Percentiles rank a stretch among this genome's conserved stretches.
phyloP scores from a whole-genome alignment of 768 basidiomycete species.

The Serendipita vermifera region DNA sequence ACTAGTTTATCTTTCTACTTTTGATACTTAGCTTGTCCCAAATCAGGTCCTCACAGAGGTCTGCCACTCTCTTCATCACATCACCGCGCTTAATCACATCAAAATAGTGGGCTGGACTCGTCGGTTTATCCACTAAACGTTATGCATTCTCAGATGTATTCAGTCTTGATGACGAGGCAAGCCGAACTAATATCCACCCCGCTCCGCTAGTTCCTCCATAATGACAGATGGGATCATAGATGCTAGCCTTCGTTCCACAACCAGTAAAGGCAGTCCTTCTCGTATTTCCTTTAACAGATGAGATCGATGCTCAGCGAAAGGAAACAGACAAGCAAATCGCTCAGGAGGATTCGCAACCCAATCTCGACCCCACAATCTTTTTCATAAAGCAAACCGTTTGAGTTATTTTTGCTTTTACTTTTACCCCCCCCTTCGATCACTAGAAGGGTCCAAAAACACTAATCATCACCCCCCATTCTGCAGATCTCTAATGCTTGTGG shows the following conservation, averaged over 20 bases:
- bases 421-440: neutral
- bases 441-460: neutral
- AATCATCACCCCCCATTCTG: too few species aligned
- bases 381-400: constrained; percentile 86
- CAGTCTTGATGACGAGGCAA: constrained; percentile 51
- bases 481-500: constrained; percentile 80
- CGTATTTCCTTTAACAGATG: constrained; percentile 60
- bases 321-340: constrained; percentile 48
- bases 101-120: constrained; percentile 53
- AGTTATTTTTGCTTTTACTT: constrained; percentile 6
- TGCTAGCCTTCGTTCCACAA: constrained; percentile 53
- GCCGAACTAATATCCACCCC: neutral
- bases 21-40: neutral
- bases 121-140: constrained; percentile 41
- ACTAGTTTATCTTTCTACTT: neutral
- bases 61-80: neutral
- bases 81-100: constrained; percentile 1
- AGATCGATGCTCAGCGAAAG: constrained; percentile 36
- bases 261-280: constrained; percentile 77
- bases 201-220: neutral
- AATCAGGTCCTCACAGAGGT: constrained; percentile 34
- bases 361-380: constrained; percentile 51
- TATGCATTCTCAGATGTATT: constrained; percentile 57
- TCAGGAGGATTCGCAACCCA: constrained; percentile 29
- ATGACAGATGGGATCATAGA: constrained; percentile 26